Conservation (phyloP, 768 basidiomycete species). For the Auricularia auricula-judae region DNA sequence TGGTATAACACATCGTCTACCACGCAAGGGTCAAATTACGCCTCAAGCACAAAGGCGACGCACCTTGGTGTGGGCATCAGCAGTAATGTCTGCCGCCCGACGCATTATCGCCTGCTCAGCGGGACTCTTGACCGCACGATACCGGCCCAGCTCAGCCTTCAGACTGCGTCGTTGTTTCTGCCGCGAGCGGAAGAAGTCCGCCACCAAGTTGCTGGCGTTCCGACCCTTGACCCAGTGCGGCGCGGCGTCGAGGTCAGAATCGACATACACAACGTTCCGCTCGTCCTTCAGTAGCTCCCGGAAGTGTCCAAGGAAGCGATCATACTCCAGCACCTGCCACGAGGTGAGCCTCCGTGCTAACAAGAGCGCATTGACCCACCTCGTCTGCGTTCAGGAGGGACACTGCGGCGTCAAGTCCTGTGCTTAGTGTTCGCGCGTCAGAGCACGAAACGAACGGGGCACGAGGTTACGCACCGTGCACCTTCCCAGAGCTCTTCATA, state of each 20-base stretch:
- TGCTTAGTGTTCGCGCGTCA: slow-evolving; percentile 26
- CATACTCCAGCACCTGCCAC: slow-evolving; percentile 34
- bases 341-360: slow-evolving; percentile 20
- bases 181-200: slow-evolving; percentile 15
- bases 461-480: slow-evolving; percentile 35
- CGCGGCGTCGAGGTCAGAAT: too few species aligned
- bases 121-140: slow-evolving; percentile 71
- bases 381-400: slow-evolving; percentile 71
- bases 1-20: slow-evolving; percentile 76
- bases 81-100: slow-evolving; percentile 78
- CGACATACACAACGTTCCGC: too few species aligned
- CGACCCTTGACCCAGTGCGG: slow-evolving; percentile 23
- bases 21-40: not conserved
- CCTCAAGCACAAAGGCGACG: slow-evolving; percentile 5
- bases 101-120: slow-evolving; percentile 75
- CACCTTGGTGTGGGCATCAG: slow-evolving; percentile 75
- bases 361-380: slow-evolving; percentile 15
- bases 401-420: slow-evolving; percentile 53
- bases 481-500: slow-evolving; percentile 90
- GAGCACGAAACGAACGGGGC: not conserved
- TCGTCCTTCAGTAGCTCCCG: too few species aligned
- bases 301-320: slow-evolving; percentile 24
- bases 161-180: slow-evolving; percentile 37
- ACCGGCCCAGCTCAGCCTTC: slow-evolving; percentile 53
- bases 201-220: slow-evolving; percentile 19